phyloP scores from a whole-genome alignment of 257 asterid species.

The Capsicum baccatum region DNA sequence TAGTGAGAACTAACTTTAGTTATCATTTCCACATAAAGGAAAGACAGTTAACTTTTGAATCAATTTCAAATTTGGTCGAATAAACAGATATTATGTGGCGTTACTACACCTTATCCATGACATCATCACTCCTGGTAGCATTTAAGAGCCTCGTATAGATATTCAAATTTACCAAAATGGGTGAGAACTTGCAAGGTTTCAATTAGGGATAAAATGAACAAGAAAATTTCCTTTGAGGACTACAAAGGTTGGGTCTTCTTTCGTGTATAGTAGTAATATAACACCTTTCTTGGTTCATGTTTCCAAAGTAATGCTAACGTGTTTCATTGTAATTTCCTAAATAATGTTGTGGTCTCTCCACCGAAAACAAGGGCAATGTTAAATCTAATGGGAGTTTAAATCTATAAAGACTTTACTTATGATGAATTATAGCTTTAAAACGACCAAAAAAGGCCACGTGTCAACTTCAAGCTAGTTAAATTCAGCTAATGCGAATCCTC shows the following conservation, averaged over 20 bases:
- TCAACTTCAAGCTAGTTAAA: neutral
- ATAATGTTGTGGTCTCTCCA: neutral
- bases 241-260: neutral
- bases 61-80: neutral
- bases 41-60: neutral
- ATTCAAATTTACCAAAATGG: neutral
- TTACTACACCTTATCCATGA: neutral
- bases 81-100: neutral
- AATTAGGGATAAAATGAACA: neutral
- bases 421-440: neutral
- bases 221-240: neutral
- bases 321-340: neutral
- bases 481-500: conserved; percentile 19
- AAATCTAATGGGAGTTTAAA: neutral
- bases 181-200: neutral
- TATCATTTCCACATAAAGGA: neutral
- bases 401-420: neutral
- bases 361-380: neutral
- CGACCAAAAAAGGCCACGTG: neutral
- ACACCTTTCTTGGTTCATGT: conserved; percentile 1
- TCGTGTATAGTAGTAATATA: neutral
- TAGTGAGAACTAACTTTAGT: neutral
- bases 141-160: neutral
- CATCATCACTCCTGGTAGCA: neutral
- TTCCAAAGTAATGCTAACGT: conserved; percentile 10